Evolutionary conservation across 768 basidiomycete genomes (phyloP).

Genomic region (Coprinellus aureogranulatus): DNA sequence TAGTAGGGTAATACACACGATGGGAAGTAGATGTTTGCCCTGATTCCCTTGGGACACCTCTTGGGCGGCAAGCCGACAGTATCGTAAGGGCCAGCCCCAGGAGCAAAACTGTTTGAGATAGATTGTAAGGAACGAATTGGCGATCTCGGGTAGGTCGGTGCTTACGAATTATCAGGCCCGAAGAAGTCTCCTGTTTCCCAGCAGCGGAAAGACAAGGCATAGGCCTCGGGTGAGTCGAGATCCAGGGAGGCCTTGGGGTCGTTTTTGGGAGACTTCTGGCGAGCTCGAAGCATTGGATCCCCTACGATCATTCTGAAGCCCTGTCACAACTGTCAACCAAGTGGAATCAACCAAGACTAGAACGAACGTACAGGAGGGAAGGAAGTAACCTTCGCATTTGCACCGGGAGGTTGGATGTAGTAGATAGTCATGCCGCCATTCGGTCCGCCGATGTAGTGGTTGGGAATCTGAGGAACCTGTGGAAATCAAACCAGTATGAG

Average conservation of each 20-base stretch:
- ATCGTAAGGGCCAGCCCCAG: conserved; percentile 1
- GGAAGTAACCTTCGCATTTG: neutral
- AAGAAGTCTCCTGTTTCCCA: conserved; percentile 5
- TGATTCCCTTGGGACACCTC: conserved; percentile 1
- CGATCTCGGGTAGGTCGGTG: too few species aligned
- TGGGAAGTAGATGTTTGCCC: conserved; percentile 2
- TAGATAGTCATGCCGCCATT: conserved; percentile 4
- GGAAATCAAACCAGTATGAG: neutral
- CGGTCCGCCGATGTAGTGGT: conserved; percentile 4
- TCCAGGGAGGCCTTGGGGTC: neutral
- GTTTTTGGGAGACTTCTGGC: neutral
- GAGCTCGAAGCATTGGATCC: neutral
- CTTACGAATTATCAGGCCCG: neutral
- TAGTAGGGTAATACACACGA: neutral
- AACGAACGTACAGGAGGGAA: neutral
- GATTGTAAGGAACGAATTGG: too few species aligned
- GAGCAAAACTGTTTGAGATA: neutral
- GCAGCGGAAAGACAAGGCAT: neutral
- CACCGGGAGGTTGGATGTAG: neutral
- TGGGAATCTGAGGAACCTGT: conserved; percentile 1
- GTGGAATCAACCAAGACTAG: neutral
- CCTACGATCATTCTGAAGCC: conserved; percentile 4
- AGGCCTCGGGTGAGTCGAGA: neutral
- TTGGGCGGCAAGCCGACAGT: neutral
- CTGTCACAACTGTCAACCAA: neutral